Evolutionary conservation across 2,329 filamentous ascomycete genomes (phyloP).

Genomic region (Xylariales sp.): DNA sequence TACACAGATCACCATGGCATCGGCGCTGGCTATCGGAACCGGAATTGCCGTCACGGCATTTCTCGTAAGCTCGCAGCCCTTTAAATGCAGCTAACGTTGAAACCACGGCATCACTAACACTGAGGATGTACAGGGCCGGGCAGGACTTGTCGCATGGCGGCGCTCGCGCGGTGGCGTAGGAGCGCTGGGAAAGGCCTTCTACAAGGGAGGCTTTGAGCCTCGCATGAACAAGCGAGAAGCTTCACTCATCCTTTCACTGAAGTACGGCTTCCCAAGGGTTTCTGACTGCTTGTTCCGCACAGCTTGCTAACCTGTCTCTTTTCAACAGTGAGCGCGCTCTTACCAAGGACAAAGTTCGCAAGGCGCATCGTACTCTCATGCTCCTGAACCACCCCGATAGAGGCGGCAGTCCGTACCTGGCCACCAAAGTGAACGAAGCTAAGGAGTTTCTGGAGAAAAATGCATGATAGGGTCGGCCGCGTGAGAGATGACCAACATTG

Average conservation of each 20-base stretch:
- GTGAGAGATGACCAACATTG: neutral
- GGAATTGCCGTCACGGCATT: constrained; percentile 49
- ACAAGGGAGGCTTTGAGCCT: constrained; percentile 97
- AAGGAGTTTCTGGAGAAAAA: constrained; percentile 92
- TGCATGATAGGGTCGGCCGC: constrained; percentile 8
- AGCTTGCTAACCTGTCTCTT: neutral
- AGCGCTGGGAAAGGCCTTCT: constrained; percentile 84
- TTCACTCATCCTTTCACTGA: constrained; percentile 82
- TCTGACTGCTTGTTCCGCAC: neutral
- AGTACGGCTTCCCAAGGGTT: constrained; percentile 53
- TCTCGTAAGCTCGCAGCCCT: too few relatives aligned
- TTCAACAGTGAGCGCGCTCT: constrained; percentile 70
- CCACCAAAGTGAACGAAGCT: constrained; percentile 97
- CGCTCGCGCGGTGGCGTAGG: constrained; percentile 74
- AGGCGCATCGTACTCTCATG: constrained; percentile 94
- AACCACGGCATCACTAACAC: too few relatives aligned
- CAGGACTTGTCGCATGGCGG: constrained; percentile 83
- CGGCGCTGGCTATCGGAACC: constrained; percentile 44
- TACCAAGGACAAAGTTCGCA: constrained; percentile 90
- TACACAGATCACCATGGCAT: constrained; percentile 48
- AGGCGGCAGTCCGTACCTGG: constrained; percentile 91
- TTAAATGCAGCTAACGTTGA: too few relatives aligned
- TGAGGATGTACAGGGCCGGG: constrained; percentile 64
- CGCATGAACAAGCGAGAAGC: constrained; percentile 94
- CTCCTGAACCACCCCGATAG: constrained; percentile 96